A percentile compares a stretch with the other conserved stretches of the same genome.
Conservation (phyloP, 805 yeast genomes). For the Brettanomyces sp. region DNA sequence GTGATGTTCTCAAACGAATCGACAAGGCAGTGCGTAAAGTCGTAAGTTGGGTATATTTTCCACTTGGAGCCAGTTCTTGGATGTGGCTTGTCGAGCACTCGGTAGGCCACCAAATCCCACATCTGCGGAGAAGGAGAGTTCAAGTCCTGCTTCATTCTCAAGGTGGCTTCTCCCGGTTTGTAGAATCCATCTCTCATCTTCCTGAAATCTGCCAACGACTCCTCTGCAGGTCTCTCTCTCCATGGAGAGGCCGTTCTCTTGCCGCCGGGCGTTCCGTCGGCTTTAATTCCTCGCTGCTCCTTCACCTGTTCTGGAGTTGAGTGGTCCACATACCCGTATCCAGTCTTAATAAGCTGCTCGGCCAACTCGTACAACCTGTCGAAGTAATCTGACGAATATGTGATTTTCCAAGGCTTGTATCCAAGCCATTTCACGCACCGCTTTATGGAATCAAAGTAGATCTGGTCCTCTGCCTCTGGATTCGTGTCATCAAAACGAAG, state of each 20-base stretch:
- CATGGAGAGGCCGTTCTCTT: slow-evolving; percentile 77
- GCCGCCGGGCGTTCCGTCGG: slow-evolving; percentile 91
- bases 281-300: slow-evolving; percentile 80
- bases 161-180: slow-evolving; percentile 83
- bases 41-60: slow-evolving; percentile 98
- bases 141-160: slow-evolving; percentile 95
- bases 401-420: slow-evolving; percentile 84
- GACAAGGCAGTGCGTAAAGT: slow-evolving; percentile 97
- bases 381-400: slow-evolving; percentile 94
- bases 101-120: slow-evolving; percentile 99
- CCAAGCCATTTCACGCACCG: slow-evolving; percentile 92
- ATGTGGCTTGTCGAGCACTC: slow-evolving; percentile 87
- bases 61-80: slow-evolving; percentile 96
- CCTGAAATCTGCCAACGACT: slow-evolving; percentile 72
- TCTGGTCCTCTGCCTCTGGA: slow-evolving; percentile 97
- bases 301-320: slow-evolving; percentile 89
- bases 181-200: slow-evolving; percentile 87
- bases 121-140: slow-evolving; percentile 91
- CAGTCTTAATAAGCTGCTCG: slow-evolving; percentile 62
- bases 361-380: slow-evolving; percentile 84
- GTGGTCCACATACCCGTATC: slow-evolving; percentile 84
- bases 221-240: slow-evolving; percentile 63
- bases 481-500: slow-evolving; percentile 95
- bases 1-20: slow-evolving; percentile 95
- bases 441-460: slow-evolving; percentile 73